Conservation (phyloP, 1,284 basidiomycete species). For the Pseudozyma sp. region DNA sequence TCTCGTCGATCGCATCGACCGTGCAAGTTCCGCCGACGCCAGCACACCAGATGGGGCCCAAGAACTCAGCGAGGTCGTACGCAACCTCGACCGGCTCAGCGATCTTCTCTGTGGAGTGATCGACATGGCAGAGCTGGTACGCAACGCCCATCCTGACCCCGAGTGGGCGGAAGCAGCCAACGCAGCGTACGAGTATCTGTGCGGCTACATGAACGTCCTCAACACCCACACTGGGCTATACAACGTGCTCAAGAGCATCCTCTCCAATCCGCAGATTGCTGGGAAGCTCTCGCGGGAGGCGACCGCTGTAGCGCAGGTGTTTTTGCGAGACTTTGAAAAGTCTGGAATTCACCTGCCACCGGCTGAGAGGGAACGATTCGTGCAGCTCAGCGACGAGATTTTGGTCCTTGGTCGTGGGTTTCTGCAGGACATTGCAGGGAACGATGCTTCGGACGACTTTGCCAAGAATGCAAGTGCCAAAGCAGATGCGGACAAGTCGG, state of each 20-base stretch:
- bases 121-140: conserved; percentile 91
- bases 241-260: conserved; percentile 67
- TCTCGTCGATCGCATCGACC: conserved; percentile 62
- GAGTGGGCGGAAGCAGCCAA: conserved; percentile 87
- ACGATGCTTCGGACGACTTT: conserved; percentile 49
- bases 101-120: conserved; percentile 96
- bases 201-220: conserved; percentile 96
- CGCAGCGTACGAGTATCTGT: conserved; percentile 87
- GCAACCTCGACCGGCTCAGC: conserved; percentile 83
- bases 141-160: conserved; percentile 90
- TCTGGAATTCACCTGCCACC: conserved; percentile 91
- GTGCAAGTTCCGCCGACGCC: conserved; percentile 37
- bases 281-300: conserved; percentile 67
- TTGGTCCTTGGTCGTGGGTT: conserved; percentile 89
- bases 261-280: conserved; percentile 64
- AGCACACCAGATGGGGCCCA: conserved; percentile 21
- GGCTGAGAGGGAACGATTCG: conserved; percentile 81
- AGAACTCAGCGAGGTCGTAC: conserved; percentile 59
- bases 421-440: conserved; percentile 71
- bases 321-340: conserved; percentile 96
- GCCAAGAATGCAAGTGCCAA: conserved; percentile 35
- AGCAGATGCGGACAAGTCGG: conserved; percentile 11
- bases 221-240: conserved; percentile 96
- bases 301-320: conserved; percentile 83
- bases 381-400: conserved; percentile 90